Percentiles rank a stretch among this genome's conserved stretches.
phyloP scores from a whole-genome alignment of 805 yeast species.

The Myxozyma melibiosi region DNA sequence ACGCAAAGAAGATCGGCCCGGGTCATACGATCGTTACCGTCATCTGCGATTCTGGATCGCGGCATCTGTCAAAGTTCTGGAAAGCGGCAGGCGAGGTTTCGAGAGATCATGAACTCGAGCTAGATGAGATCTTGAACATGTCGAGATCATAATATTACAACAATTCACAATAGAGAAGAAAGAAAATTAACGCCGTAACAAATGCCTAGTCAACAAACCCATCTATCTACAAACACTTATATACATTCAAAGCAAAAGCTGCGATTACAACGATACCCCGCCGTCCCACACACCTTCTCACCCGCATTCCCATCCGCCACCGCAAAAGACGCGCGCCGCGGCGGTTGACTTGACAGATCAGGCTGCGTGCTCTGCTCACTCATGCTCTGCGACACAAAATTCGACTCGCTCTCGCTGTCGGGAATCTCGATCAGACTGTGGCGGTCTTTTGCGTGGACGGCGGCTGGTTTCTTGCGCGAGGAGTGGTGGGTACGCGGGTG shows the following conservation, averaged over 20 bases:
- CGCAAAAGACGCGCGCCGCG: no score
- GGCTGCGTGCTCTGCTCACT: neutral
- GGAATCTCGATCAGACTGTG: neutral
- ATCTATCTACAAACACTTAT: neutral
- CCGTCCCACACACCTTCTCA: conserved; percentile 17
- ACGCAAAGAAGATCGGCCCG: conserved; percentile 54
- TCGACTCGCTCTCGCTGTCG: conserved; percentile 8
- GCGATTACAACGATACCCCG: conserved; percentile 29
- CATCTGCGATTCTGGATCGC: conserved; percentile 88
- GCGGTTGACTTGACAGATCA: no score
- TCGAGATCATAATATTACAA: neutral
- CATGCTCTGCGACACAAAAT: no score
- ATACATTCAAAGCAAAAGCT: conserved; percentile 30
- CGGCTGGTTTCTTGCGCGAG: no score
- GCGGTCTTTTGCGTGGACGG: neutral
- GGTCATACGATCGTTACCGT: conserved; percentile 78
- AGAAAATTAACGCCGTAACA: neutral
- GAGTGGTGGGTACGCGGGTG: no score
- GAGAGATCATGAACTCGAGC: neutral
- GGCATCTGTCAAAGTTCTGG: conserved; percentile 95
- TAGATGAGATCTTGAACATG: conserved; percentile 4
- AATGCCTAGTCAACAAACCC: no score
- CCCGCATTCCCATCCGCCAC: neutral
- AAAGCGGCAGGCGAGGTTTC: conserved; percentile 41
- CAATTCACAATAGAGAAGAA: neutral